Evolutionary conservation across 1,284 basidiomycete genomes (phyloP).

Genomic region (Moesziomyces sp.): DNA sequence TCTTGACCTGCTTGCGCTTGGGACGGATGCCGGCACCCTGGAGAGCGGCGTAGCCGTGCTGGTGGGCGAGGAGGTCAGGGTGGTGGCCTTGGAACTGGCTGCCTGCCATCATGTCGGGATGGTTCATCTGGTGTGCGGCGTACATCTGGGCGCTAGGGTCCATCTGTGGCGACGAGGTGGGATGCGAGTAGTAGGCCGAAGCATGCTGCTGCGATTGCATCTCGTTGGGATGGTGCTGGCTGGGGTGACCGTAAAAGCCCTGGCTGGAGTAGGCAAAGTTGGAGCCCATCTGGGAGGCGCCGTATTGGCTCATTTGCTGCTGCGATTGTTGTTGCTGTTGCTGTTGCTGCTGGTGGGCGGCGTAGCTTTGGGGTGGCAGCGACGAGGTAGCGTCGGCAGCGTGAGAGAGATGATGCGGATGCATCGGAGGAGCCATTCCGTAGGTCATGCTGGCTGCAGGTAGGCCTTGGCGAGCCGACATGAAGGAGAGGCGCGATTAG

Average conservation of each 20-base stretch:
- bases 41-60: constrained; percentile 33
- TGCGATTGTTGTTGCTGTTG: constrained; percentile 22
- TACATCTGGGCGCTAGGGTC: constrained; percentile 42
- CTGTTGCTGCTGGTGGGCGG: constrained; percentile 18
- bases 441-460: constrained; percentile 33
- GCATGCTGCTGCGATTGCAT: constrained; percentile 35
- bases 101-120: constrained; percentile 36
- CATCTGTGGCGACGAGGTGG: constrained; percentile 43
- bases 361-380: constrained; percentile 27
- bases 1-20: constrained; percentile 88
- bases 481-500: constrained; percentile 1
- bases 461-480: constrained; percentile 27
- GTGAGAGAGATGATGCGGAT: constrained; percentile 40
- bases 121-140: constrained; percentile 46
- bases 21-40: constrained; percentile 42
- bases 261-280: constrained; percentile 36
- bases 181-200: constrained; percentile 38
- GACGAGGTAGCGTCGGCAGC: constrained; percentile 26
- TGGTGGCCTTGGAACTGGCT: constrained; percentile 39
- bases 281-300: constrained; percentile 33
- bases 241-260: constrained; percentile 39
- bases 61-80: constrained; percentile 28
- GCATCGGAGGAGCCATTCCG: constrained; percentile 49
- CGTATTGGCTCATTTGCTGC: constrained; percentile 42
- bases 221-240: constrained; percentile 34